Evolutionary conservation across 148 eudicot species (phyloP).

Genomic region (Fagopyrum homotropicum): DNA sequence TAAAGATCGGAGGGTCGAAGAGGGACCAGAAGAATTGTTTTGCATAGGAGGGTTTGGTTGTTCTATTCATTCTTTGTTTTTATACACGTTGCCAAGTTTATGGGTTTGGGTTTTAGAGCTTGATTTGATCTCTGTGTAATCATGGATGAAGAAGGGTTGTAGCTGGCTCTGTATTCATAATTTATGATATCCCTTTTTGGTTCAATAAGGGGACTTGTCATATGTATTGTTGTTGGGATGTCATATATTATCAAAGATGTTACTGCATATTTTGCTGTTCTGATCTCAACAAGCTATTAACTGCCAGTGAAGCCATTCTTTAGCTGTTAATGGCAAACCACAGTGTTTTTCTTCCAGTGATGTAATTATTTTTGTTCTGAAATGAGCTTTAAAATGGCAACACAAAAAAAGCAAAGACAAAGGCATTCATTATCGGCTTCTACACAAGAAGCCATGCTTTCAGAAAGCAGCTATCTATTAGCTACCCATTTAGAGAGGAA

Average conservation of each 20-base stretch:
- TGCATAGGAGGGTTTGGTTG: not conserved
- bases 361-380: too few species aligned
- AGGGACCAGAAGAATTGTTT: constrained; percentile 23
- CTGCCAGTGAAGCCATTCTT: too few species aligned
- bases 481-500: too few species aligned
- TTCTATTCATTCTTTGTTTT: constrained; percentile 35
- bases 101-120: constrained; percentile 17
- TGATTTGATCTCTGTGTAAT: constrained; percentile 30
- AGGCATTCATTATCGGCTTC: too few species aligned
- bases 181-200: not conserved
- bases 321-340: too few species aligned
- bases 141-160: not conserved
- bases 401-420: too few species aligned
- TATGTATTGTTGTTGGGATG: not conserved
- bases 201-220: not conserved
- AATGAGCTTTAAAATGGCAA: too few species aligned
- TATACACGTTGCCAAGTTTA: constrained; percentile 18
- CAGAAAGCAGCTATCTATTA: too few species aligned
- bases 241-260: not conserved
- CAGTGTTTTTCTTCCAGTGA: too few species aligned
- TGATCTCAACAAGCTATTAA: too few species aligned
- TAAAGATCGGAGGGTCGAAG: not conserved
- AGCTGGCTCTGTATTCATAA: constrained; percentile 2
- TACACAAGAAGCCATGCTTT: too few species aligned
- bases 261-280: not conserved